A percentile compares a stretch with the other conserved stretches of the same genome.
Conservation (phyloP, 768 basidiomycete genomes). For the Boletales sp. region DNA sequence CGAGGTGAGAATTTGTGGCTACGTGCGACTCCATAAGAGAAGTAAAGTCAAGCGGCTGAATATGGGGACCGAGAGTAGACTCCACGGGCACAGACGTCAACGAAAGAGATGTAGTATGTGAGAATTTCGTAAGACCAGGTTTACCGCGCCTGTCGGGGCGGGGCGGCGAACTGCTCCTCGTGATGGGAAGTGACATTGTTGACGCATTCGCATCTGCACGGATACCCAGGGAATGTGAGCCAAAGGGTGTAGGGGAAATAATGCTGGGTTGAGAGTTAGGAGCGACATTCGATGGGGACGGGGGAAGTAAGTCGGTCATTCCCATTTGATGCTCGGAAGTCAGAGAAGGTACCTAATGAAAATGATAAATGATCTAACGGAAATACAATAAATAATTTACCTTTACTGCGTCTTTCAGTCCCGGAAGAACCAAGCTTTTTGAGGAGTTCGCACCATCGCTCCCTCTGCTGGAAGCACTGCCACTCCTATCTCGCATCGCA, state of each 20-base stretch:
- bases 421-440: slow-evolving; percentile 44
- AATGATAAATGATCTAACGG: slow-evolving; percentile 1
- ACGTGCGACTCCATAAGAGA: slow-evolving; percentile 51
- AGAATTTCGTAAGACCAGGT: slow-evolving; percentile 22
- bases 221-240: slow-evolving; percentile 22
- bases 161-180: slow-evolving; percentile 29
- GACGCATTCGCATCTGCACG: slow-evolving; percentile 35
- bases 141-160: slow-evolving; percentile 20
- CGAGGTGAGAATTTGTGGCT: slow-evolving; percentile 65
- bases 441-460: slow-evolving; percentile 30
- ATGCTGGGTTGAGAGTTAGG: slow-evolving; percentile 36
- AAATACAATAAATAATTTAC: slow-evolving; percentile 31
- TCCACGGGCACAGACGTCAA: slow-evolving; percentile 31
- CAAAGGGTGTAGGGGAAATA: slow-evolving; percentile 38
- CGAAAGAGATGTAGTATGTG: slow-evolving; percentile 31
- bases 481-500: slow-evolving; percentile 45
- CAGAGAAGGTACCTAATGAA: slow-evolving; percentile 55
- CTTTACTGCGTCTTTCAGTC: slow-evolving; percentile 72
- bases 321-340: slow-evolving; percentile 69
- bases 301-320: slow-evolving; percentile 66
- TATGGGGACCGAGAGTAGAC: slow-evolving; percentile 38
- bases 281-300: slow-evolving; percentile 56
- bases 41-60: slow-evolving; percentile 70
- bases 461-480: slow-evolving; percentile 42
- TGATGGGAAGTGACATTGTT: slow-evolving; percentile 39